phyloP scores from a whole-genome alignment of 2,329 filamentous ascomycete species.

The Alternaria longipes region DNA sequence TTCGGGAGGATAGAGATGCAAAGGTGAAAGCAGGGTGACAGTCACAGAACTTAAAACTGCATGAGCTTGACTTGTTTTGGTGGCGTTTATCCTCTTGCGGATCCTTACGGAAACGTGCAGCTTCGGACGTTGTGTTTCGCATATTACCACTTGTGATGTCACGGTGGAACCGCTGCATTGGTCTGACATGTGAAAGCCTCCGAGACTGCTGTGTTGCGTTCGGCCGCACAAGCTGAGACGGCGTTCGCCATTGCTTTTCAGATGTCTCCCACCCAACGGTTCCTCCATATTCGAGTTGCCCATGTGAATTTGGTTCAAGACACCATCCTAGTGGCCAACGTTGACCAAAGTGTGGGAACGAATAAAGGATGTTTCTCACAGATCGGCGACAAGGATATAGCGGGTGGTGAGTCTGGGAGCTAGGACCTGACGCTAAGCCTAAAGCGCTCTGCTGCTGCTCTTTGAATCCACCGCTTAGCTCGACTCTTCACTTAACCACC shows the following conservation, averaged over 20 bases:
- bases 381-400: slow-evolving; percentile 18
- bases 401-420: slow-evolving; percentile 16
- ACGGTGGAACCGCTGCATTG: slow-evolving; percentile 22
- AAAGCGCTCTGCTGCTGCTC: slow-evolving; percentile 15
- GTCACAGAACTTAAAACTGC: not conserved
- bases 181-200: slow-evolving; percentile 32
- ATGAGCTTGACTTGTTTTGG: not conserved
- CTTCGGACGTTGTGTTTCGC: slow-evolving; percentile 22
- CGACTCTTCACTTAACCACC: slow-evolving; percentile 18
- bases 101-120: slow-evolving; percentile 18
- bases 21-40: not conserved
- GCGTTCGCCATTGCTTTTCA: not conserved
- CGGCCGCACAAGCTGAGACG: not conserved
- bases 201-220: not conserved
- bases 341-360: not conserved
- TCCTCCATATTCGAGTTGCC: not conserved
- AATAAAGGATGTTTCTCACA: not conserved
- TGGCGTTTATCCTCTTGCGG: not conserved
- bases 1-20: not conserved
- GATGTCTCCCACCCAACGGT: not conserved
- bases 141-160: slow-evolving; percentile 32
- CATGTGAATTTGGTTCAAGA: not conserved
- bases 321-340: not conserved
- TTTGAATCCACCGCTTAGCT: slow-evolving; percentile 15
- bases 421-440: slow-evolving; percentile 15